These are phyloP conservation scores for Tylopilus subfusipes DNA, from an alignment of 768 basidiomycete species.

Conservation along the genomic window DNA sequence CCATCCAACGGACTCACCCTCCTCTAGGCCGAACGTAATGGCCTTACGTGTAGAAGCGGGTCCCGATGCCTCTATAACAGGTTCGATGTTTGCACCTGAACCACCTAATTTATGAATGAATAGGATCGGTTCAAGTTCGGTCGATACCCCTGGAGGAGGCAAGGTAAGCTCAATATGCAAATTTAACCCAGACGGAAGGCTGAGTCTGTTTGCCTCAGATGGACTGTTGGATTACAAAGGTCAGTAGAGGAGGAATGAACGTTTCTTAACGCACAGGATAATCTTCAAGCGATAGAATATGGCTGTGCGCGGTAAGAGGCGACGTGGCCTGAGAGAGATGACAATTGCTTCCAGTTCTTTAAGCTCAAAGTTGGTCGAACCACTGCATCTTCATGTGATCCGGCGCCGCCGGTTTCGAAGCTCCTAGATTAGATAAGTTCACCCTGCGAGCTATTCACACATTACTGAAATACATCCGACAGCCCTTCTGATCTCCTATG, in stretches of 20 bases:
- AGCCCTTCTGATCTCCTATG: neutral
- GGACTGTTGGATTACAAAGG: neutral
- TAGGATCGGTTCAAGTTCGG: neutral
- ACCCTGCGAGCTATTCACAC: neutral
- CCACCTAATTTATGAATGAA: conserved; percentile 7
- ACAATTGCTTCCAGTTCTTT: neutral
- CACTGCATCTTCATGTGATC: neutral
- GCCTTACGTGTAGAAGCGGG: conserved; percentile 9
- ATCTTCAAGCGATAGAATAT: neutral
- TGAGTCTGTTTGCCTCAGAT: conserved; percentile 1
- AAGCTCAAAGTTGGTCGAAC: neutral
- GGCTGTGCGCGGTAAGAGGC: neutral
- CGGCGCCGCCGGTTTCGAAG: neutral
- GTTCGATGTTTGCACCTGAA: conserved; percentile 4
- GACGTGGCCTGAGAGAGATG: neutral
- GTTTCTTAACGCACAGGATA: neutral
- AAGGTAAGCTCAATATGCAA: neutral
- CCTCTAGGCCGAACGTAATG: conserved; percentile 13
- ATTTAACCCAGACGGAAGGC: conserved; percentile 4
- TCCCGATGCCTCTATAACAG: conserved; percentile 9
- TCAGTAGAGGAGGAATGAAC: neutral
- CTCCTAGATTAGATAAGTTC: neutral
- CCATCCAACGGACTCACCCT: conserved; percentile 14
- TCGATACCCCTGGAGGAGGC: neutral
- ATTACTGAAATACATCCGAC: neutral